Conservation (phyloP, 2,329 filamentous ascomycete species). For the Sporothrix luriei region DNA sequence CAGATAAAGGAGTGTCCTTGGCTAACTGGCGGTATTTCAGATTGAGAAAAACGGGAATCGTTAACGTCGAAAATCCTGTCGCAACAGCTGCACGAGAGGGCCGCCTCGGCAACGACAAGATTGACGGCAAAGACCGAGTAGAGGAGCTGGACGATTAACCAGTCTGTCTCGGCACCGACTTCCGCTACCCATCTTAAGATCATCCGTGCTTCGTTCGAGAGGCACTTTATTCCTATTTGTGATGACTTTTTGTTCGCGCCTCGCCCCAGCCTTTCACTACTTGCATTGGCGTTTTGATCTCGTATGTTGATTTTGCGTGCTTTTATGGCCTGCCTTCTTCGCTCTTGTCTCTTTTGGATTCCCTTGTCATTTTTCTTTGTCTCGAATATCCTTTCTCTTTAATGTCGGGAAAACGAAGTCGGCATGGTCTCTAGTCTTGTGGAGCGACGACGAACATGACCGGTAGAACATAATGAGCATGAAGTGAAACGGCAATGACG, state of each 20-base stretch:
- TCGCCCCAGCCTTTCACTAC: not conserved
- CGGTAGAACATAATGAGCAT: not conserved
- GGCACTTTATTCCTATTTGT: not conserved
- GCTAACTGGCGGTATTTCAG: conserved; percentile 40
- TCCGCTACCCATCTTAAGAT: not conserved
- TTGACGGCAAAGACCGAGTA: conserved; percentile 60
- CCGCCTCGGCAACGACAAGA: conserved; percentile 62
- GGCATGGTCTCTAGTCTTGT: not conserved
- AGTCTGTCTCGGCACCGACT: not conserved
- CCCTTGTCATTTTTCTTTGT: not conserved
- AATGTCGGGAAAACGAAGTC: not conserved
- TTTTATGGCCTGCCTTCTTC: not conserved
- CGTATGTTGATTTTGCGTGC: not conserved
- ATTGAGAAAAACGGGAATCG: conserved; percentile 72
- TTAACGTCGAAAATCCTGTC: conserved; percentile 79
- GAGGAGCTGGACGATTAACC: conserved; percentile 47
- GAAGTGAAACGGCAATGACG: not conserved
- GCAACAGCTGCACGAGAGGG: conserved; percentile 69
- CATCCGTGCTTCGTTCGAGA: not conserved
- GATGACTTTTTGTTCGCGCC: not conserved
- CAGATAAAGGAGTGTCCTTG: not conserved
- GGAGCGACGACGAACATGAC: conserved; percentile 1
- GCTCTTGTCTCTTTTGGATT: not conserved
- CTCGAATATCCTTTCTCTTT: not conserved
- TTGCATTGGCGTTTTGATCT: conserved; percentile 2